Conservation (phyloP, 495 filamentous ascomycete genomes). For the Astrothelium macrocarpum region DNA sequence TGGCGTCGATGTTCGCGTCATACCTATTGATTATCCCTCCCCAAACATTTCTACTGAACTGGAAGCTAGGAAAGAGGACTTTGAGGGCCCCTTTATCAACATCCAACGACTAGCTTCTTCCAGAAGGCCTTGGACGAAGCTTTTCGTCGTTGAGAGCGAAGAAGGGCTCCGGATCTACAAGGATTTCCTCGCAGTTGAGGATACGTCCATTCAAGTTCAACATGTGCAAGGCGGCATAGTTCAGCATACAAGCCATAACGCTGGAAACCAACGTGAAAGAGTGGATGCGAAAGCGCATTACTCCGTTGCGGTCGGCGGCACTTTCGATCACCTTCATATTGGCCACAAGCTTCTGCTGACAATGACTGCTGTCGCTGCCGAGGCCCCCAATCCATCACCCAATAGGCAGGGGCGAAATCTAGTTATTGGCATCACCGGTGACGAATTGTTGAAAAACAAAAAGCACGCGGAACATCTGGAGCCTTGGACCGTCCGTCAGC, state of each 20-base stretch:
- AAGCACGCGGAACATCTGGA: slow-evolving; percentile 74
- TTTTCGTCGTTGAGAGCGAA: slow-evolving; percentile 58
- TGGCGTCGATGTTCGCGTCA: slow-evolving; percentile 66
- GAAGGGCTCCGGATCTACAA: slow-evolving; percentile 33
- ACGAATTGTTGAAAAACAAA: slow-evolving; percentile 76
- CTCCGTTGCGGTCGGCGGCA: slow-evolving; percentile 78
- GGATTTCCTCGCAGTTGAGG: slow-evolving; percentile 15
- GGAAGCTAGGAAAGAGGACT: slow-evolving; percentile 11
- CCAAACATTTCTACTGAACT: slow-evolving; percentile 29
- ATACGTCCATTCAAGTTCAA: slow-evolving; percentile 35
- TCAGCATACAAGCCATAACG: slow-evolving; percentile 7
- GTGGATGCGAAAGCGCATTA: slow-evolving; percentile 32
- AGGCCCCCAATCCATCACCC: slow-evolving; percentile 35
- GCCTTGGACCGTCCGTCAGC: slow-evolving; percentile 63
- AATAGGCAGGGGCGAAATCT: slow-evolving; percentile 40
- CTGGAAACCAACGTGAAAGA: neutral
- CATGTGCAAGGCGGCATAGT: slow-evolving; percentile 33
- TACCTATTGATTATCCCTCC: slow-evolving; percentile 56
- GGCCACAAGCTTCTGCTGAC: slow-evolving; percentile 94
- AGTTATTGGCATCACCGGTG: slow-evolving; percentile 79
- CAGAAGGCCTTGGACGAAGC: slow-evolving; percentile 54
- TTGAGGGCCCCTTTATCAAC: slow-evolving; percentile 51
- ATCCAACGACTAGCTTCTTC: slow-evolving; percentile 56
- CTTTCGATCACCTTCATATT: slow-evolving; percentile 91
- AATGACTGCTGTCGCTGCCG: slow-evolving; percentile 63